Conservation (phyloP, 257 asterid genomes). For the Leonotis leonurus region DNA sequence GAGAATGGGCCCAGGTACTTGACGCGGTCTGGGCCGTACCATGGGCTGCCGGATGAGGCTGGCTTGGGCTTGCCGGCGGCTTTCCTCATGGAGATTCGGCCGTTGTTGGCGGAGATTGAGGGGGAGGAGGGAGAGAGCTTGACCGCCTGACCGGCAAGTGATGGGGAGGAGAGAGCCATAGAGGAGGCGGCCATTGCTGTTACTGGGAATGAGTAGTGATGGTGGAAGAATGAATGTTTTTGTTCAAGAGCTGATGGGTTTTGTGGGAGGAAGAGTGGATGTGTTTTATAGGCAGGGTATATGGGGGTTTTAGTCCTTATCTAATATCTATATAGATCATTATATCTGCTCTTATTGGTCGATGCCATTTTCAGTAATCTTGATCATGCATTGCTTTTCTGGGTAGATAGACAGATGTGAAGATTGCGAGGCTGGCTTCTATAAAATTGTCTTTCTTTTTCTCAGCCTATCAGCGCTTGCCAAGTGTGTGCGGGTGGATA, state of each 20-base stretch:
- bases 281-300: not conserved
- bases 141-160: conserved; percentile 39
- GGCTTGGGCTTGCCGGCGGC: conserved; percentile 31
- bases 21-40: conserved; percentile 73
- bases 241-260: not conserved
- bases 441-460: not conserved
- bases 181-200: conserved; percentile 42
- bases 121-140: conserved; percentile 32
- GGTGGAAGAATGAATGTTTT: not conserved
- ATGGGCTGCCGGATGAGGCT: conserved; percentile 43
- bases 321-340: not conserved
- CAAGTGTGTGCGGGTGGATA: conserved; percentile 5
- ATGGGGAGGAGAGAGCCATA: conserved; percentile 53
- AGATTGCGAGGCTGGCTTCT: too few species aligned
- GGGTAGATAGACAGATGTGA: not conserved
- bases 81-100: conserved; percentile 37
- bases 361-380: conserved; percentile 1
- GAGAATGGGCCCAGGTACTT: conserved; percentile 67
- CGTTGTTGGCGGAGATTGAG: conserved; percentile 15
- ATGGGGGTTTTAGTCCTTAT: not conserved
- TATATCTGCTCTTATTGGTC: conserved; percentile 4
- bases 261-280: not conserved
- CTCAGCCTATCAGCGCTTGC: not conserved
- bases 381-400: too few species aligned
- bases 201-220: not conserved